Evolutionary conservation across 1,139 yeast genomes (phyloP).

Genomic region (Geotrichum candidum): DNA sequence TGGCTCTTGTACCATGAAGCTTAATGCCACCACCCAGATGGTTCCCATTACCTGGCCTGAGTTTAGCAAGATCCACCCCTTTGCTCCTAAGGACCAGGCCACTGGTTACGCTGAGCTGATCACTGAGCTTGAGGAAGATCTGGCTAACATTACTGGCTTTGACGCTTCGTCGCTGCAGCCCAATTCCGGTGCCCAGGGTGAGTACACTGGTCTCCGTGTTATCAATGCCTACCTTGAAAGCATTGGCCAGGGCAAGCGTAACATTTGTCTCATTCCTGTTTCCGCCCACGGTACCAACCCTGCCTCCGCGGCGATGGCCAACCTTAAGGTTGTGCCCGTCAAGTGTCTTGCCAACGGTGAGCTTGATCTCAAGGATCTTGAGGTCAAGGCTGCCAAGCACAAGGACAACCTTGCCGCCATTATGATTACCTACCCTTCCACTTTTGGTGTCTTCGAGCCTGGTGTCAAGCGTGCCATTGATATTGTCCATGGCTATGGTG

Average conservation of each 20-base stretch:
- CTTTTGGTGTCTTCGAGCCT: constrained; percentile 94
- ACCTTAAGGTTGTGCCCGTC: constrained; percentile 86
- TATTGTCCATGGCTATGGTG: constrained; percentile 77
- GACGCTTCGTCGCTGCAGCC: constrained; percentile 91
- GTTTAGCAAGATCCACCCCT: constrained; percentile 82
- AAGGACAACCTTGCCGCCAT: constrained; percentile 71
- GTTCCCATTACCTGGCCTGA: constrained; percentile 92
- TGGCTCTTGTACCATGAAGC: constrained; percentile 97
- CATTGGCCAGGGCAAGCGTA: constrained; percentile 66
- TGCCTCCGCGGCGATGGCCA: constrained; percentile 97
- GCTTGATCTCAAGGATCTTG: constrained; percentile 70
- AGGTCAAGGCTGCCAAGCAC: constrained; percentile 66
- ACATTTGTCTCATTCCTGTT: constrained; percentile 89
- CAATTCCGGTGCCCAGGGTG: constrained; percentile 98
- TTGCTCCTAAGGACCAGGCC: constrained; percentile 84
- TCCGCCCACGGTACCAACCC: constrained; percentile 99
- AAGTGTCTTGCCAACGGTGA: constrained; percentile 84
- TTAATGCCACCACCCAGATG: constrained; percentile 94
- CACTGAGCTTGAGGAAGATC: constrained; percentile 70
- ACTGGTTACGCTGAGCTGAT: constrained; percentile 73
- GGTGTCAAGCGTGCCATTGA: constrained; percentile 81
- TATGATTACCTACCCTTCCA: constrained; percentile 96
- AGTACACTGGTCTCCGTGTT: constrained; percentile 86
- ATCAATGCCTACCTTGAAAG: constrained; percentile 72
- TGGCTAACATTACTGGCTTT: constrained; percentile 93